Evolutionary conservation across 495 filamentous ascomycete species (phyloP), one percentile per base, ranked within the genome.

Genomic region (Hyaloscypha hepaticicola): DNA sequence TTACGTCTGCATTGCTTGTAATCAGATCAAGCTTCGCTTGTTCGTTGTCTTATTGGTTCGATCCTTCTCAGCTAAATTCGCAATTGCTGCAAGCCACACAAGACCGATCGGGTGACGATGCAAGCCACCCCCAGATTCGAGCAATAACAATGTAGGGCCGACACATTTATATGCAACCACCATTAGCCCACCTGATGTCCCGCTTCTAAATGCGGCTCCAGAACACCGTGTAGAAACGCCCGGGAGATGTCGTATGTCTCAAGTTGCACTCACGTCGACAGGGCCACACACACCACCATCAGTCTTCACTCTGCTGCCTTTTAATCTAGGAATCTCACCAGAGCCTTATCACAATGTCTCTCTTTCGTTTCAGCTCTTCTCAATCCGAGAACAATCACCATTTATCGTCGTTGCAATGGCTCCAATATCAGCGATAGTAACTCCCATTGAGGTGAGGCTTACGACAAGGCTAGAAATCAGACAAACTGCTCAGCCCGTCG

Each of bases 201-300:
- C 28, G n/a, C 27, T 41, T 11, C 22, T 62, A 2, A 31, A 34
- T 62, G 60, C 60, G 49, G 60, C 49, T 62, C 60, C 48, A 9
- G 11, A 24, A 53, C 60, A 62, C 60, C 60, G 60, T 53, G 60
- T 53, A 62, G 38, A n/a, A 26, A 24, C 21, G 24, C 38, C n/a
- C 50, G 25, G 11, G 11, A 53, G 50, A 9, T 11, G 38, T 19
- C 19, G 14, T 16, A 45, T 53, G 22, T 53, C 21, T 53, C 50
- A 25, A 19, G 22, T 53, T 6, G 21, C 50, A 21, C 38, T 45
- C 28, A 34, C 29, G 21, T 21, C 55, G 55, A 26, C 60, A 0
- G 60, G 60, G 60, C 60, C 8, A 34, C 28, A 19, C 38, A 61
- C 24, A 34, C 58, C 58, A 27, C 58, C 38, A 51, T 50, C 41